Base-by-base conservation (phyloP, 164 flowering plant genomes). In the Magnolia changhungtana region DNA sequence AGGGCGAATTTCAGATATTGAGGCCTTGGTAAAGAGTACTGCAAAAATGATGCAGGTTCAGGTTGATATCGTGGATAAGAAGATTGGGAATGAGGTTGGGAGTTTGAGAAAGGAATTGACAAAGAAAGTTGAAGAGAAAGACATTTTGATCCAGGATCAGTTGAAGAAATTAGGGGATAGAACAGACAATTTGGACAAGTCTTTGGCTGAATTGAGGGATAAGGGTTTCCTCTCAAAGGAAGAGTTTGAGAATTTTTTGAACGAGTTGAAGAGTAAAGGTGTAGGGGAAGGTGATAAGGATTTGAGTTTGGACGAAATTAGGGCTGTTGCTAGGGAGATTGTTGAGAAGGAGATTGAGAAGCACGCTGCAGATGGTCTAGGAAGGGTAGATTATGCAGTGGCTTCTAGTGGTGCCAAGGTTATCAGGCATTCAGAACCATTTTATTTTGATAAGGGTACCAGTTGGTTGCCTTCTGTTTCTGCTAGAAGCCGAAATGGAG, bases 291-390 rank as follows among this genome's bases (percentile, higher is more conserved):
- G 74, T 16, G 83, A 63, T 6, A 72, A 37, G 19, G 87, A 78
- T 18, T 71, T 82, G 63, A 86, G 79, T 78, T 82, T 91, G 85
- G 91, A 92, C 81, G 90, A 87, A 13, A 69, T 92, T 19, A 88
- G 84, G 76, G 84, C 79, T 0, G 79, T 79, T 77, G 95, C 97
- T 0, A 87, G 88, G 84, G 89, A 88, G 61, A 77, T 90, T 10
- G 87, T 94, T 31, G 83, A 77, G 85, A 91, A 81, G 77, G 98
- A 94, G 82, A 87, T 94, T 73, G 91, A 84, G 80, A 92, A 78
- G 80, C 98, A 92, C 79, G 97, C 92, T 0, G 91, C 97, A 0
- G 98, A 94, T 82, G 97, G 98, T 71, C 88, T 94, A 50, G 97
- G 92, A 8, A 86, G 84, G 81, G 92, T 88, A 27, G 98, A 94